Conservation (phyloP, 2,329 filamentous ascomycete species). For the Colletotrichum liaoningense region DNA sequence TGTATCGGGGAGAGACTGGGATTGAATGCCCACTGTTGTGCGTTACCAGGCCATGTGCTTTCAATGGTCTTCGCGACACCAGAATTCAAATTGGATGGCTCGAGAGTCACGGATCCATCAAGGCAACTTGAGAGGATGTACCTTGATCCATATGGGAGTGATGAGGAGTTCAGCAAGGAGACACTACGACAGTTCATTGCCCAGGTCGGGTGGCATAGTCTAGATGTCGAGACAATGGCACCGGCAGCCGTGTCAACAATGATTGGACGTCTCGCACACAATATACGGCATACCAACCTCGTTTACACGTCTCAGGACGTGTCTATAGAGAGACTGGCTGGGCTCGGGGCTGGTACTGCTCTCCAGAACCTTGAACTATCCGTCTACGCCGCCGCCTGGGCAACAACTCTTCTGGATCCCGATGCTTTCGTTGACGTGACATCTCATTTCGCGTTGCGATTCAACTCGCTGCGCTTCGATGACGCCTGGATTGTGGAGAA, state of each 20-base stretch:
- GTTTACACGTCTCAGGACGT: conserved; percentile 48
- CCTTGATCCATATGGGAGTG: conserved; percentile 82
- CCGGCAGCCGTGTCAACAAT: conserved; percentile 75
- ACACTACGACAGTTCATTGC: conserved; percentile 71
- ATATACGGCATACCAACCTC: conserved; percentile 63
- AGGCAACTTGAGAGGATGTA: conserved; percentile 71
- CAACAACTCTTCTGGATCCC: conserved; percentile 64
- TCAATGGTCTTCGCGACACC: conserved; percentile 76
- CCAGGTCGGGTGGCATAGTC: conserved; percentile 55
- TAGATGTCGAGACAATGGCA: conserved; percentile 65
- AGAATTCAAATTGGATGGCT: conserved; percentile 70
- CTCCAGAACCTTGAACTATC: conserved; percentile 69
- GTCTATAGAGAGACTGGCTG: conserved; percentile 30
- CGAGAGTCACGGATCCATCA: conserved; percentile 42
- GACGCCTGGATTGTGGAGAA: conserved; percentile 79
- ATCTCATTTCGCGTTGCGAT: conserved; percentile 53
- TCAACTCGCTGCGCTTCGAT: conserved; percentile 60
- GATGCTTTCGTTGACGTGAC: conserved; percentile 34
- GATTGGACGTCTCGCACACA: conserved; percentile 80
- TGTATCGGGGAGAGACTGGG: conserved; percentile 80
- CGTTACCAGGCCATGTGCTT: conserved; percentile 88
- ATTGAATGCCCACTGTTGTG: conserved; percentile 81
- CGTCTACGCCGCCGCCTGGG: conserved; percentile 81
- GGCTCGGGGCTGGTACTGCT: conserved; percentile 49
- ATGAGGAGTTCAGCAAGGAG: conserved; percentile 71